A percentile compares a stretch with the other conserved stretches of the same genome.
phyloP scores from a whole-genome alignment of 768 basidiomycete genomes.

The Boletus rufocinnamomeus region DNA sequence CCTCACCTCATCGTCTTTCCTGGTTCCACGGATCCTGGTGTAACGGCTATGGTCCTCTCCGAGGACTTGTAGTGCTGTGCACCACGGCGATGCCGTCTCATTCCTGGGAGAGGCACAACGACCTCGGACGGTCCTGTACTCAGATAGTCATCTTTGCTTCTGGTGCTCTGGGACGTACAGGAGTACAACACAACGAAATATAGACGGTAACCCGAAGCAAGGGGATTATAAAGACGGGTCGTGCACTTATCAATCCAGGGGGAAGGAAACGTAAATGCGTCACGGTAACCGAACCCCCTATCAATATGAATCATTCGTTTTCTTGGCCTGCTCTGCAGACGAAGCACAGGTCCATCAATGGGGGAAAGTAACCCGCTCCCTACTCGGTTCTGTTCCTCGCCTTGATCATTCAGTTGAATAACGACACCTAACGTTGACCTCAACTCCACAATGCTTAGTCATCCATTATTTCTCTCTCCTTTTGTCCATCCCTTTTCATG shows the following conservation, averaged over 20 bases:
- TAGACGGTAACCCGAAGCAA: not conserved
- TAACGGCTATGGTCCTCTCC: not conserved
- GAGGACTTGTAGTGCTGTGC: conserved; percentile 11
- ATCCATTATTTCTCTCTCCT: not conserved
- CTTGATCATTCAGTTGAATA: not conserved
- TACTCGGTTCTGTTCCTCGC: not conserved
- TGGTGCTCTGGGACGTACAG: conserved; percentile 8
- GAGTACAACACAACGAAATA: not conserved
- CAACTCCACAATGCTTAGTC: not conserved
- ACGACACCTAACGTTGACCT: not conserved
- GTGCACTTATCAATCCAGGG: not conserved
- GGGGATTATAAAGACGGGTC: not conserved
- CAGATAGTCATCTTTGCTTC: not conserved
- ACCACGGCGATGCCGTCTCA: not conserved
- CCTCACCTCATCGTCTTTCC: not conserved
- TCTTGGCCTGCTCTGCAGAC: conserved; percentile 3
- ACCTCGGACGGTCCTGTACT: not conserved
- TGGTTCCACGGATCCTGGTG: not conserved
- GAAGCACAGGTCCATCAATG: not conserved
- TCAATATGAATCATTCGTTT: conserved; percentile 12
- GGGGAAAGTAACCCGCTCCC: not conserved
- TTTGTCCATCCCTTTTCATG: conserved; percentile 5
- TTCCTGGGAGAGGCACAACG: not conserved
- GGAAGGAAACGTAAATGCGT: conserved; percentile 6
- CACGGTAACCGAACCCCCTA: conserved; percentile 19